Evolutionary conservation across 768 basidiomycete genomes (phyloP), one percentile per base, ranked within the genome.

Genomic region (Nevesoporus exiguus): DNA sequence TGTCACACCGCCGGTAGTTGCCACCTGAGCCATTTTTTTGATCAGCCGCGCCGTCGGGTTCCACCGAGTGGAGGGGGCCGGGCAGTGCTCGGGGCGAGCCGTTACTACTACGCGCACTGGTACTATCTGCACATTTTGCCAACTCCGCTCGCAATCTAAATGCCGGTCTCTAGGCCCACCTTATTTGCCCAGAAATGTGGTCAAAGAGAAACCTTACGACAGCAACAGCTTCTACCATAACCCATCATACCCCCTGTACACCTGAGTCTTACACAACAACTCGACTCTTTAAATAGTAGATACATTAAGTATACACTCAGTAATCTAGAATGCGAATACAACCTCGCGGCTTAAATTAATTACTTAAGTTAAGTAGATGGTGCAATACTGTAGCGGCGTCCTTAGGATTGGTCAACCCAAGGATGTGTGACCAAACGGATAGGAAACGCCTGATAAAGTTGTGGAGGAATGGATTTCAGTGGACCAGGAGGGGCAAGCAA

Each of bases 361-460:
- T 11, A 33, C 33, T 33, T 33, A 33, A 33, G 13, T 33, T 33
- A 33, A 33, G 13, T 33, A 33, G 15, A 37, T 5, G n/a, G n/a
- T n/a, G n/a, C n/a, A n/a, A 19, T n/a, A 19, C 7, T 49, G 45
- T 10, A n/a, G 7, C 7, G 30, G 54, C 47, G 31, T 15, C 7
- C 36, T 72, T 47, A 72, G 29, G 61, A 57, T 42, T 58, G 57
- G 51, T 70, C 67, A 13, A 70, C 31, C 72, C 75, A 84, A 2
- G 83, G 71, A 50, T 88, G 83, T 3, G 85, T 85, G 36, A 85
- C 85, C 36, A 88, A 63, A 49, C 78, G 76, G 30, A 88, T 81
- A 3, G 85, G 79, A 54, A 85, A 75, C 8, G 76, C 71, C 36
- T 81, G 67, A 61, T 79, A 77, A 56, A 71, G 57, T 64, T 79